Evolutionary conservation across 2,329 filamentous ascomycete species (phyloP).

Genomic region (Aspergillus sp.): DNA sequence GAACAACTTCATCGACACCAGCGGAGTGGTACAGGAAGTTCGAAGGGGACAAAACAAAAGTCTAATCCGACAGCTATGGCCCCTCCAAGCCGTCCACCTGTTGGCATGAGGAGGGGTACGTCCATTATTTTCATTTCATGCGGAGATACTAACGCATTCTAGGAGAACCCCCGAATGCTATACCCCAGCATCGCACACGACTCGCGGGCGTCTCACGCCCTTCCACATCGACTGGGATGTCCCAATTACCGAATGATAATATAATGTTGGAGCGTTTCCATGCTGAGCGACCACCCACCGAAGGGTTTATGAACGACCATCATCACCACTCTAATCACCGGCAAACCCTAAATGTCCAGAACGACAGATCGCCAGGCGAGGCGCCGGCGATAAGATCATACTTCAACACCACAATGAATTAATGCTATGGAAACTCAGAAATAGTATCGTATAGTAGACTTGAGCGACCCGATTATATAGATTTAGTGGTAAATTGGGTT

Average conservation of each 20-base stretch:
- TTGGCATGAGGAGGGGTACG: constrained; percentile 25
- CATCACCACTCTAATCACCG: not conserved
- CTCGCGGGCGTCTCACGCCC: constrained; percentile 22
- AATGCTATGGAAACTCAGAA: not conserved
- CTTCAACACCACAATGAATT: constrained; percentile 13
- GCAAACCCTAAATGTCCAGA: not conserved
- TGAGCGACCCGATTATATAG: not conserved
- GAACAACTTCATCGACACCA: constrained; percentile 42
- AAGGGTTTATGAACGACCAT: not conserved
- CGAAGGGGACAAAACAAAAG: constrained; percentile 26
- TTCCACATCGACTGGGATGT: constrained; percentile 20
- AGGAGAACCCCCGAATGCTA: constrained; percentile 16
- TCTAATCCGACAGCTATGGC: constrained; percentile 30
- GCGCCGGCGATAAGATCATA: constrained; percentile 7
- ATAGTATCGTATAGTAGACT: not conserved
- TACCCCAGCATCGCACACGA: constrained; percentile 29
- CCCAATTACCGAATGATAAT: constrained; percentile 24
- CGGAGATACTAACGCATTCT: not conserved
- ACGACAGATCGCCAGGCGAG: not conserved
- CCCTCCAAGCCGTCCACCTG: constrained; percentile 25
- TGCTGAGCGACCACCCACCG: not conserved
- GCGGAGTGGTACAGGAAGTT: constrained; percentile 41
- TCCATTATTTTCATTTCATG: not conserved
- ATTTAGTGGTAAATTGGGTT: not conserved
- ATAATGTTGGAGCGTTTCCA: constrained; percentile 27